These are phyloP conservation scores for Aspergillus bridgeri DNA, from an alignment of 495 filamentous ascomycete species.

Conservation along the genomic window DNA sequence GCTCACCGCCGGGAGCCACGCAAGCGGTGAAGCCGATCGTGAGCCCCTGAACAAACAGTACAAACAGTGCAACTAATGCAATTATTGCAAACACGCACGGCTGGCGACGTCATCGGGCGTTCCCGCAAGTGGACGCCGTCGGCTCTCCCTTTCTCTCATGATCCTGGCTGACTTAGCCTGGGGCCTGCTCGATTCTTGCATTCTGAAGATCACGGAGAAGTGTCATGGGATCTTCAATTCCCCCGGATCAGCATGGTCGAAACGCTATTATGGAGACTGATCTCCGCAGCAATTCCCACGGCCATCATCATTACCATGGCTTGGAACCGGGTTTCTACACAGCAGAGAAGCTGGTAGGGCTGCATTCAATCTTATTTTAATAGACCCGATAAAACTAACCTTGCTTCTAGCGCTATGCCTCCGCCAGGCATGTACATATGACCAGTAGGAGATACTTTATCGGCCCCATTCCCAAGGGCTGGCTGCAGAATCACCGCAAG, in stretches of 20 bases:
- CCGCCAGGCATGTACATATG: constrained; percentile 58
- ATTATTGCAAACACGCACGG: constrained; percentile 17
- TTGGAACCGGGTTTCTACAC: constrained; percentile 49
- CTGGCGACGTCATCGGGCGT: constrained; percentile 31
- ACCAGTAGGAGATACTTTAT: constrained; percentile 65
- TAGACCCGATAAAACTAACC: background rate
- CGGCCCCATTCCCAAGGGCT: constrained; percentile 65
- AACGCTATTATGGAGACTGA: constrained; percentile 16
- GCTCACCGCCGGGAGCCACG: constrained; percentile 27
- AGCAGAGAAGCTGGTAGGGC: constrained; percentile 50
- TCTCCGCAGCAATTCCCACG: constrained; percentile 4
- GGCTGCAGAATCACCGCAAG: constrained; percentile 62
- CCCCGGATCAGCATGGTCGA: constrained; percentile 15
- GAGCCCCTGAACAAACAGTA: constrained; percentile 11
- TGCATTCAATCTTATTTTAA: background rate
- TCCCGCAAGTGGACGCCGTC: constrained; percentile 8
- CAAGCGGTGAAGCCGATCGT: constrained; percentile 26
- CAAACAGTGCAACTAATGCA: too few species aligned
- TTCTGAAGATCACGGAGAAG: constrained; percentile 1
- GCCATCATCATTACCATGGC: constrained; percentile 31
- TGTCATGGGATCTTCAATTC: constrained; percentile 31
- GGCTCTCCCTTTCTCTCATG: constrained; percentile 7
- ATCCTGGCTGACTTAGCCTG: constrained; percentile 6
- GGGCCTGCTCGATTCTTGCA: background rate
- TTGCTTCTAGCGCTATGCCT: constrained; percentile 53